A percentile compares a stretch with the other conserved stretches of the same genome.
Conservation (phyloP, 306 rosid species). For the Phaseolus lunatus region DNA sequence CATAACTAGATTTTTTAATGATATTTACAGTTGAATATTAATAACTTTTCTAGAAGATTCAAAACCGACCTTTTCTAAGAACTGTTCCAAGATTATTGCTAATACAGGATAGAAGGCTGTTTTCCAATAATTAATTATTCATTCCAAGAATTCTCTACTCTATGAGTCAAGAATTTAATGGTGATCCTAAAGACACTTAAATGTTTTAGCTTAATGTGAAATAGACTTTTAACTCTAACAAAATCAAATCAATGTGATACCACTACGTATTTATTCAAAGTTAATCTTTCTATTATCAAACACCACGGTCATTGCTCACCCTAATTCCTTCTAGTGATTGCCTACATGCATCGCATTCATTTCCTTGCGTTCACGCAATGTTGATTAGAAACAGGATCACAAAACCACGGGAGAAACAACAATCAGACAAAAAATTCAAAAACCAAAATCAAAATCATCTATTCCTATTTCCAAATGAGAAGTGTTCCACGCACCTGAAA, state of each 20-base stretch:
- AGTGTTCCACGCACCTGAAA: neutral
- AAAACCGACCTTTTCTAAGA: too few relatives aligned
- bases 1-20: too few relatives aligned
- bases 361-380: slow-evolving; percentile 1
- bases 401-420: slow-evolving; percentile 24
- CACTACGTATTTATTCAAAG: neutral
- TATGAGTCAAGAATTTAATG: too few relatives aligned
- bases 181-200: too few relatives aligned
- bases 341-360: neutral
- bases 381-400: neutral
- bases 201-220: too few relatives aligned
- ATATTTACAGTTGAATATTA: too few relatives aligned
- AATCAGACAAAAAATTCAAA: slow-evolving; percentile 4
- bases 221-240: too few relatives aligned
- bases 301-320: slow-evolving; percentile 47
- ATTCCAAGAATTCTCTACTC: too few relatives aligned
- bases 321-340: neutral
- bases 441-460: neutral
- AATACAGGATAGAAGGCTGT: too few relatives aligned
- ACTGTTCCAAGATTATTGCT: too few relatives aligned
- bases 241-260: neutral
- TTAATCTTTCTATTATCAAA: slow-evolving; percentile 27
- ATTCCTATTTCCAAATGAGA: neutral
- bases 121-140: too few relatives aligned
- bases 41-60: too few relatives aligned